Conservation (phyloP, 805 yeast genomes). For the Pichia deserticola region DNA sequence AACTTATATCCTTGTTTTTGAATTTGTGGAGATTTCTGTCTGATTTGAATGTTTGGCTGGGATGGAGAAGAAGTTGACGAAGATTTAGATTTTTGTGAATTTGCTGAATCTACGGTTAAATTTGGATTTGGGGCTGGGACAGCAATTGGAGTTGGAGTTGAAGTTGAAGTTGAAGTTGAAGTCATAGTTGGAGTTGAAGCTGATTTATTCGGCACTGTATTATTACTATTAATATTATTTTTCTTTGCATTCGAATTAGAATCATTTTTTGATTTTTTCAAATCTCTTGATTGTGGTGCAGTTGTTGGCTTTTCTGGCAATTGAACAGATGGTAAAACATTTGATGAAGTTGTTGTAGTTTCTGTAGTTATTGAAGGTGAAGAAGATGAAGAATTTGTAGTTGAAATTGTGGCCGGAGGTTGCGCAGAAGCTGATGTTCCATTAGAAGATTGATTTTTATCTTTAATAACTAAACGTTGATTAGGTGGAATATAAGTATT, state of each 20-base stretch:
- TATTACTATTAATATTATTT: no score
- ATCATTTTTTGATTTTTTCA: background rate
- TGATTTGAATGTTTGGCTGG: background rate
- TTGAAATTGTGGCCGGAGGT: background rate
- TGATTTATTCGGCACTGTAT: background rate
- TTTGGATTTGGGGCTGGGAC: background rate
- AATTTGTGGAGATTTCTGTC: background rate
- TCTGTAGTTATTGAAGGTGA: background rate
- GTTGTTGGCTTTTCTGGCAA: background rate
- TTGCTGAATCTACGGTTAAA: no score
- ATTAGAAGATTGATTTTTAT: no score
- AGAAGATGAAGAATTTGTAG: background rate
- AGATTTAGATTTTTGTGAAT: no score
- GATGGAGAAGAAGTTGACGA: background rate
- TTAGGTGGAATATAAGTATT: slow-evolving; percentile 2
- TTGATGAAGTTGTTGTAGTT: background rate
- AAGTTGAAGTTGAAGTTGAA: background rate
- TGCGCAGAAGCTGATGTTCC: no score
- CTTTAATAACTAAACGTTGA: background rate
- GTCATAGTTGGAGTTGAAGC: background rate
- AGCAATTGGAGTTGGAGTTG: background rate
- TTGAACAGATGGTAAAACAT: background rate
- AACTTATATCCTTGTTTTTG: background rate
- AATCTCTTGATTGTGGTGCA: background rate
- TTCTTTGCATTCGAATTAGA: background rate